Evolutionary conservation across 2,329 filamentous ascomycete species (phyloP).

Genomic region (Penicillium sp.): DNA sequence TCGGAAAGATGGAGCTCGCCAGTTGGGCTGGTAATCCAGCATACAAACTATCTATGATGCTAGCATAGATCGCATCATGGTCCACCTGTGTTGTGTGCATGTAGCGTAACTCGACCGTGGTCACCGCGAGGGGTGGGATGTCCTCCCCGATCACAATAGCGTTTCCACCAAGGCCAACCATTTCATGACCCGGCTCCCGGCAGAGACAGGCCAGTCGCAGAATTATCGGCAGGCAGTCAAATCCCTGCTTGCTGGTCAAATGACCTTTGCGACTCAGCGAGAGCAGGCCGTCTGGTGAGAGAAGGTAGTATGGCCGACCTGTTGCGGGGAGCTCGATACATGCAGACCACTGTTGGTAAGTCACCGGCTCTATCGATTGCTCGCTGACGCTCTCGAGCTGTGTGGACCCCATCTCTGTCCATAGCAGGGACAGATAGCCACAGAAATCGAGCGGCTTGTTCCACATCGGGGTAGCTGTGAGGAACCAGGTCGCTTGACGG

Average conservation of each 20-base stretch:
- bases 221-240: neutral
- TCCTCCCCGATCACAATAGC: neutral
- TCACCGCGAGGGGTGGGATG: neutral
- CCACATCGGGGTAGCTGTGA: slow-evolving; percentile 2
- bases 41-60: neutral
- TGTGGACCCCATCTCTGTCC: neutral
- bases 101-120: slow-evolving; percentile 2
- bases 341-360: neutral
- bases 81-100: neutral
- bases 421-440: slow-evolving; percentile 3
- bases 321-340: neutral
- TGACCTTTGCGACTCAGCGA: neutral
- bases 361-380: neutral
- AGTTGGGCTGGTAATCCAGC: too few relatives aligned
- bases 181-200: slow-evolving; percentile 1
- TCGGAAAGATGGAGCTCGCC: too few relatives aligned
- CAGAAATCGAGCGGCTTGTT: slow-evolving; percentile 3
- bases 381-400: neutral
- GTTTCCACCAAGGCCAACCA: neutral
- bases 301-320: neutral
- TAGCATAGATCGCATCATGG: neutral
- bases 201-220: neutral
- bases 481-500: slow-evolving; percentile 1
- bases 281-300: neutral
- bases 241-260: neutral